Evolutionary conservation across 2,329 filamentous ascomycete genomes (phyloP), one percentile per base, ranked within the genome.

Genomic region (Ophiobolus disseminans): DNA sequence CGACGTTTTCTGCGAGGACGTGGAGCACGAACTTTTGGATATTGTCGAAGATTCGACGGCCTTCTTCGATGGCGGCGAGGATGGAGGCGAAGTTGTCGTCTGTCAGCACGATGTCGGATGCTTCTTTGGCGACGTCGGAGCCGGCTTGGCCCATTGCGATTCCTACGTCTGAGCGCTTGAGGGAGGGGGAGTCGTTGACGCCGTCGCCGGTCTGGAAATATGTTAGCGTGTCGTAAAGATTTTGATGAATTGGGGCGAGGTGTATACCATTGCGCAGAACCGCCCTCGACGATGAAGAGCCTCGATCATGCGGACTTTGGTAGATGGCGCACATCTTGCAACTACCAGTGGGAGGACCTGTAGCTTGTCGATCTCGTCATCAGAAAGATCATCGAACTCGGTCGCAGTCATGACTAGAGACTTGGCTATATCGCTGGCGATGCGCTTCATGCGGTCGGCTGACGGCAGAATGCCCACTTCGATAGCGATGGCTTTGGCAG

Each of bases 11-110:
- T 1, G 86, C 85, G 25, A 95, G 80, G 28, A 94, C 75, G 52
- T 72, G 90, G 32, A 94, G 80, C 35, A 94, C 86, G 65, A 94
- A 94, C 63, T 93, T 93, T 65, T 94, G 89, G 56, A 94, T 91
- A 66, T 94, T 94, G 73, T 93, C 89, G 68, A 92, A 93, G 80
- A 93, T 91, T 60, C 90, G 83, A 11, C 90, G 84, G 13, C 90
- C 90, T 74, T 94, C 89, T 59, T 89, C 87, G 56, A 94, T 90
- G 4, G 90, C 89, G 26, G 89, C 84, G 14, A 94, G 86, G 55
- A 95, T 94, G 1, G 86, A 90, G 58, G 91, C 89, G 74, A 95
- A 95, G 75, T 93, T 92, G 76, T 94, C 90, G 67, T 94, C 89
- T 0, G 89, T 91, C 31, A 96, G 78, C 26, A 95, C 89, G 81